Evolutionary conservation across 768 basidiomycete species (phyloP), one percentile per base, ranked within the genome.

Genomic region (Neoboletus magnificus): DNA sequence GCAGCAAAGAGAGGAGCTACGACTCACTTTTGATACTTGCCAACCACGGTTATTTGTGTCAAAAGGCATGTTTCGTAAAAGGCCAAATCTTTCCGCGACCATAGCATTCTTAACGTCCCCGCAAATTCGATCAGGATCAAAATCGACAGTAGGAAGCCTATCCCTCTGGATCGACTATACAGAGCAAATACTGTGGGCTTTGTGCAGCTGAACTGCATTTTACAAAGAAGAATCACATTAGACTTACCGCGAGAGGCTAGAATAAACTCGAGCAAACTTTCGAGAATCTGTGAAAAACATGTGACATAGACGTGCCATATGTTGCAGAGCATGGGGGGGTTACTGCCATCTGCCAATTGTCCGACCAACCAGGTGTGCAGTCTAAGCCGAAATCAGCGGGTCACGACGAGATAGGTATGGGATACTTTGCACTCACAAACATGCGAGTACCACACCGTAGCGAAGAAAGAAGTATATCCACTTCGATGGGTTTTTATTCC

Each of bases 401-500:
- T 27, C 27, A 3, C 27, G 27, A 27, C 27, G 27, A 27, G 27
- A 27, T 27, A 5, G 27, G 27, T 5, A 27, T 27, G 27, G 27
- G 27, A 27, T 27, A 27, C 27, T 3, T 27, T 27, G 27, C 27
- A 27, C 27, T 27, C 27, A 27, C 27, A 27, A 3, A 5, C 27
- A 27, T 27, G 27, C 27, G 27, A 27, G 27, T 27, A 27, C 5
- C 5, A 27, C 27, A 27, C 3, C 27, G 5, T 27, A 27, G 27
- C 27, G 5, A 27, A 27, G 27, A 27, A 27, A 27, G 27, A 27
- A 27, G 27, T 27, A 27, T 27, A 27, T 15, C 73, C 73, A 74
- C 51, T 69, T 74, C 33, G 65, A 59, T 5, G 55, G 49, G 12
- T 44, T 62, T n/a, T 15, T 50, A 29, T 59, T 59, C 10, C 56